Evolutionary conservation across 257 asterid species (phyloP).

Genomic region (Lavandula angustifolia): DNA sequence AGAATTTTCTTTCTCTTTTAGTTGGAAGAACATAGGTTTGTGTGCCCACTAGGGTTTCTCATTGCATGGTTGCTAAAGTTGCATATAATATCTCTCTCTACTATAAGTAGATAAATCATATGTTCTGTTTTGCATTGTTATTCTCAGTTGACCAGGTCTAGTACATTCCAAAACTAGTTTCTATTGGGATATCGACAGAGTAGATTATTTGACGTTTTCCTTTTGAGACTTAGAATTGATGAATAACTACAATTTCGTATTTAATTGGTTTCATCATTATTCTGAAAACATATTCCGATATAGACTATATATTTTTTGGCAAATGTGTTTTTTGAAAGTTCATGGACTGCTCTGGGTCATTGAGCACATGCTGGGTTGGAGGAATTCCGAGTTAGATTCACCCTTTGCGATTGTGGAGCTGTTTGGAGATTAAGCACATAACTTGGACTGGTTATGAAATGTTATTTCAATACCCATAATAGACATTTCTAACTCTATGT

Average conservation of each 20-base stretch:
- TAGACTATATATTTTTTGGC: slow-evolving; percentile 9
- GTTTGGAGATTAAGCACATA: slow-evolving; percentile 5
- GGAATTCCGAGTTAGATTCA: background rate
- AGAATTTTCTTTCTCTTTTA: no score
- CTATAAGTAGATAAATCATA: background rate
- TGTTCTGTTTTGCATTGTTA: background rate
- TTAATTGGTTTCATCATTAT: slow-evolving; percentile 10
- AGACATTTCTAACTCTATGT: background rate
- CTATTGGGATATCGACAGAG: background rate
- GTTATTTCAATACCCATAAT: background rate
- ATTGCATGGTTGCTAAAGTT: background rate
- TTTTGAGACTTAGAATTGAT: background rate
- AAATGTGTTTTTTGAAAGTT: slow-evolving; percentile 3
- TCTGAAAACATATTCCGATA: background rate
- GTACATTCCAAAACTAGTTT: background rate
- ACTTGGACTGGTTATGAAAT: background rate
- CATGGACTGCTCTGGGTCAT: background rate
- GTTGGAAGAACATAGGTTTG: background rate
- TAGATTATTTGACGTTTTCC: background rate
- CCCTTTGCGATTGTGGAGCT: background rate
- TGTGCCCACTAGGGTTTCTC: slow-evolving; percentile 11
- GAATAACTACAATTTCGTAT: background rate
- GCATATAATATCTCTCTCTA: background rate
- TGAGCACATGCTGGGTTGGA: background rate
- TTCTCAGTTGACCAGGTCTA: background rate